Evolutionary conservation across 176 grass and related monocot species (phyloP).

Genomic region (Saccharum spontaneum): DNA sequence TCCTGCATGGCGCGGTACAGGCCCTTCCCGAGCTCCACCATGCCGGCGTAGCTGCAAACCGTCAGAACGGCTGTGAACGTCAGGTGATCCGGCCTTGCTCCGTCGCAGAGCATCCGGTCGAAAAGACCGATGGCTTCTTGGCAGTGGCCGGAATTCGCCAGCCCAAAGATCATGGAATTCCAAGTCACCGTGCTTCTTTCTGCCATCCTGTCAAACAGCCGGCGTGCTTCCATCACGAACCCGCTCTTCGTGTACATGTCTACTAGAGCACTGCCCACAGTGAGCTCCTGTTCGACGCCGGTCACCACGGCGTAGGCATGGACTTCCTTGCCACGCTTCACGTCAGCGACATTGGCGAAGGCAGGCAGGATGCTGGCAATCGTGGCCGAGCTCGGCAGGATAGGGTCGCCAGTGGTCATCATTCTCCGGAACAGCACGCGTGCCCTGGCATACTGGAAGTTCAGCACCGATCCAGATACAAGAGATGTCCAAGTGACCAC

Average conservation of each 20-base stretch:
- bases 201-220: slow-evolving; percentile 49
- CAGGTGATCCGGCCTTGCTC: slow-evolving; percentile 42
- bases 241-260: slow-evolving; percentile 76
- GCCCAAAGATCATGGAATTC: slow-evolving; percentile 80
- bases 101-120: slow-evolving; percentile 31
- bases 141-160: slow-evolving; percentile 59
- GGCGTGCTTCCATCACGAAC: slow-evolving; percentile 34
- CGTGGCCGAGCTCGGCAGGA: slow-evolving; percentile 50
- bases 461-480: slow-evolving; percentile 52
- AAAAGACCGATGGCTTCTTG: slow-evolving; percentile 51
- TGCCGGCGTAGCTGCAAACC: slow-evolving; percentile 60
- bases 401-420: slow-evolving; percentile 19
- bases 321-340: slow-evolving; percentile 63
- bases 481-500: slow-evolving; percentile 66
- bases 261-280: slow-evolving; percentile 50
- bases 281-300: slow-evolving; percentile 44
- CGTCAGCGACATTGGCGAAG: slow-evolving; percentile 50
- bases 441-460: slow-evolving; percentile 49
- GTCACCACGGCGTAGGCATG: slow-evolving; percentile 46
- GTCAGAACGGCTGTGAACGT: slow-evolving; percentile 65
- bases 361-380: slow-evolving; percentile 60
- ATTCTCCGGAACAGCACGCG: slow-evolving; percentile 48
- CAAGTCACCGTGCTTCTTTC: slow-evolving; percentile 57
- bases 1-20: slow-evolving; percentile 52
- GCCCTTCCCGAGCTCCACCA: slow-evolving; percentile 45